These are phyloP conservation scores for Fusarium nodosum DNA, from an alignment of 2,329 filamentous ascomycete genomes.

Conservation along the genomic window DNA sequence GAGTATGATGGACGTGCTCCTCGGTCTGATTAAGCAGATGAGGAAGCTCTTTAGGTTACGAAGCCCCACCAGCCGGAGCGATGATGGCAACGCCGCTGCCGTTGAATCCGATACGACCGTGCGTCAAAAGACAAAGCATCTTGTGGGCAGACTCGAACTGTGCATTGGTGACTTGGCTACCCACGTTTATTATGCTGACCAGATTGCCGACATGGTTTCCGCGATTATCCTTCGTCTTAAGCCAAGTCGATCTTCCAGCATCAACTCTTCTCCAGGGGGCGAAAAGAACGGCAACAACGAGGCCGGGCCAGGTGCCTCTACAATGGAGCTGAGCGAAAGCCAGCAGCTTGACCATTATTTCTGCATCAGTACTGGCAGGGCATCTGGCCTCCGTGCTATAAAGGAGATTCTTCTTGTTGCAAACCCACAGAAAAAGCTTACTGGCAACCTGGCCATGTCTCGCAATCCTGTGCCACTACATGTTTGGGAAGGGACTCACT, in stretches of 20 bases:
- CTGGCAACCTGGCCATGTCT: slow-evolving; percentile 73
- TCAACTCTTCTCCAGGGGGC: slow-evolving; percentile 59
- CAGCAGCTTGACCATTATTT: slow-evolving; percentile 67
- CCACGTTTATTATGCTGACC: slow-evolving; percentile 96
- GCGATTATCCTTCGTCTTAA: slow-evolving; percentile 84
- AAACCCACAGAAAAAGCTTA: slow-evolving; percentile 73
- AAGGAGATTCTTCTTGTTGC: slow-evolving; percentile 87
- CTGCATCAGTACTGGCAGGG: slow-evolving; percentile 67
- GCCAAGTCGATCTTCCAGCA: slow-evolving; percentile 65
- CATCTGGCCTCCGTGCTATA: slow-evolving; percentile 80
- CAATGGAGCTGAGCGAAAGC: slow-evolving; percentile 59
- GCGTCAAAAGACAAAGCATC: slow-evolving; percentile 67
- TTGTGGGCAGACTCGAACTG: slow-evolving; percentile 79
- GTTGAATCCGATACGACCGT: slow-evolving; percentile 52
- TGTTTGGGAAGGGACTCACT: slow-evolving; percentile 97
- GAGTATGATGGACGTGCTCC: slow-evolving; percentile 93
- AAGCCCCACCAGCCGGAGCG: slow-evolving; percentile 54
- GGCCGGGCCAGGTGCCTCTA: slow-evolving; percentile 51
- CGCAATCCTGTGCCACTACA: slow-evolving; percentile 82
- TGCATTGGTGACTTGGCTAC: slow-evolving; percentile 93
- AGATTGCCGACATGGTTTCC: slow-evolving; percentile 93
- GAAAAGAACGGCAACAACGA: slow-evolving; percentile 62
- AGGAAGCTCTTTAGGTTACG: slow-evolving; percentile 79
- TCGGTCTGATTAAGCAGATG: slow-evolving; percentile 87
- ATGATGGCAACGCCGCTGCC: slow-evolving; percentile 53